phyloP scores from a whole-genome alignment of 192 early-diverging fungal genomes.

The Rhizophagus prolifer region DNA sequence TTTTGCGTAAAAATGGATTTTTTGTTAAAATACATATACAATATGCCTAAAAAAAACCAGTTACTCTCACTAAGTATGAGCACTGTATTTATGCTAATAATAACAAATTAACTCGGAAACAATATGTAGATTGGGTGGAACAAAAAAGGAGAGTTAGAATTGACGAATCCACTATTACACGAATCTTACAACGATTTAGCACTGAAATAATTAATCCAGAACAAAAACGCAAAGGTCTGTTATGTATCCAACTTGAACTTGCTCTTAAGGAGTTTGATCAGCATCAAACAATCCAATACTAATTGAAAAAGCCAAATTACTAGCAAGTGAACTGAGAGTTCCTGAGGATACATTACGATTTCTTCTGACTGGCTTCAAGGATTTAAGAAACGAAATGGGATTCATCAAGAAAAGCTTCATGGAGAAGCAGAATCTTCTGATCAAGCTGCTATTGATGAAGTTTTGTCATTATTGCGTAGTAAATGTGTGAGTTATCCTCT shows the following conservation, averaged over 20 bases:
- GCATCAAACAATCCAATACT: neutral
- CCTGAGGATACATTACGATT: slow-evolving; percentile 26
- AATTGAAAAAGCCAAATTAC: neutral
- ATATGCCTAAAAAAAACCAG: too few relatives aligned
- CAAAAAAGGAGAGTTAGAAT: too few relatives aligned
- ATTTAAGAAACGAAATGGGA: slow-evolving; percentile 39
- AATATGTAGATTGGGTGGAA: too few relatives aligned
- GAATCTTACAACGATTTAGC: slow-evolving; percentile 9
- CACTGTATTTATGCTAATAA: too few relatives aligned
- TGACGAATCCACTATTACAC: too few relatives aligned
- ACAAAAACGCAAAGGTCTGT: slow-evolving; percentile 2
- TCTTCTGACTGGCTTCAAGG: slow-evolving; percentile 41
- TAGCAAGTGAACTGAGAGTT: neutral
- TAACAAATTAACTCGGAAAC: too few relatives aligned
- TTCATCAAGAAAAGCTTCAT: slow-evolving; percentile 24
- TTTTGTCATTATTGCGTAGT: neutral
- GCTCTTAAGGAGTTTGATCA: neutral
- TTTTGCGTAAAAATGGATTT: too few relatives aligned
- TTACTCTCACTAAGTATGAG: too few relatives aligned
- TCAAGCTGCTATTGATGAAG: slow-evolving; percentile 7
- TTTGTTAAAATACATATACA: too few relatives aligned
- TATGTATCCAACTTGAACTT: neutral
- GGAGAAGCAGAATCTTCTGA: slow-evolving; percentile 9
- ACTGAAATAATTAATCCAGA: neutral
- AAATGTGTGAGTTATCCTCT: too few relatives aligned